These are phyloP conservation scores for Rhizopogon vinicolor DNA, from an alignment of 768 basidiomycete species.

Conservation along the genomic window DNA sequence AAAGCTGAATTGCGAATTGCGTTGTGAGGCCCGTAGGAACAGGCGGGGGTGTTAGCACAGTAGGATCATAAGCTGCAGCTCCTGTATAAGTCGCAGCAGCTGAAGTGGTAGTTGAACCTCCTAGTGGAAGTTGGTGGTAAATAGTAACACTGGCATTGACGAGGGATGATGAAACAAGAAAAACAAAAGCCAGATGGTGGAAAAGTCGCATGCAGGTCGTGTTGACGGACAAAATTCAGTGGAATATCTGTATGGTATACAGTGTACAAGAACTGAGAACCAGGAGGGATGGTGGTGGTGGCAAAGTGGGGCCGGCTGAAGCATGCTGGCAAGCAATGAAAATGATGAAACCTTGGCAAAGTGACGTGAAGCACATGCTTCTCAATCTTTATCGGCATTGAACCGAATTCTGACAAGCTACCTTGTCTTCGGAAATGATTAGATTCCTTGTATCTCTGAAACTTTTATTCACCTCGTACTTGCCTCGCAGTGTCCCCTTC, in stretches of 20 bases:
- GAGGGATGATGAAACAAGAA: background rate
- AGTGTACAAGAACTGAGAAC: too few relatives aligned
- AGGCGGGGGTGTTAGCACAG: slow-evolving; percentile 25
- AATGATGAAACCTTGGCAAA: too few relatives aligned
- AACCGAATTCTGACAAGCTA: background rate
- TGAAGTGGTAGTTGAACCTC: slow-evolving; percentile 13
- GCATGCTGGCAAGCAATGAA: too few relatives aligned
- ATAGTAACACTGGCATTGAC: slow-evolving; percentile 21
- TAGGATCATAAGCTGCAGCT: slow-evolving; percentile 29
- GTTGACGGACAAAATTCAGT: background rate
- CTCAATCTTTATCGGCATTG: background rate
- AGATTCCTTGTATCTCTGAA: too few relatives aligned
- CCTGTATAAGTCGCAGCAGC: slow-evolving; percentile 22
- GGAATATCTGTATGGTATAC: background rate
- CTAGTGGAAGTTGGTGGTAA: slow-evolving; percentile 22
- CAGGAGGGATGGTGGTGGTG: background rate
- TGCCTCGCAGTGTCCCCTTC: too few relatives aligned
- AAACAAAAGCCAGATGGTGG: background rate
- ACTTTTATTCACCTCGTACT: too few relatives aligned
- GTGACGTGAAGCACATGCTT: too few relatives aligned
- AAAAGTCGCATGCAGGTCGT: background rate
- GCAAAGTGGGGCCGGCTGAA: background rate
- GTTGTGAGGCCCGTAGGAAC: slow-evolving; percentile 14
- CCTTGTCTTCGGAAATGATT: too few relatives aligned
- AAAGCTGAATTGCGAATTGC: slow-evolving; percentile 18